phyloP scores from a whole-genome alignment of 208 protist genomes.

The Trypanosoma boissoni region DNA sequence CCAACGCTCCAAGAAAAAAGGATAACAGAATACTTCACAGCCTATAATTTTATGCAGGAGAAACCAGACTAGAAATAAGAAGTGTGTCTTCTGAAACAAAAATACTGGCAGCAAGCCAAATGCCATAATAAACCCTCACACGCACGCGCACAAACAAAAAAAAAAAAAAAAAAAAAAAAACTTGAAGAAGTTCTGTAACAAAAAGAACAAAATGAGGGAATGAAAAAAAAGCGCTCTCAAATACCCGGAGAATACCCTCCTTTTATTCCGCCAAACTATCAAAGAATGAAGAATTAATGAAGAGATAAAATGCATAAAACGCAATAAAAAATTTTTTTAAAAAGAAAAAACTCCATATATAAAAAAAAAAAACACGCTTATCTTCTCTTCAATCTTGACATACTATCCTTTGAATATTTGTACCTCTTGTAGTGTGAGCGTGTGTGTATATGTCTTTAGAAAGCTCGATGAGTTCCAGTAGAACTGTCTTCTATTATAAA shows the following conservation, averaged over 20 bases:
- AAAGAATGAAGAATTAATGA: background rate
- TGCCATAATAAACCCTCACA: too few species aligned
- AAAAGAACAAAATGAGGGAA: background rate
- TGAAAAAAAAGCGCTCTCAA: background rate
- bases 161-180: background rate
- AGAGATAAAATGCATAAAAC: background rate
- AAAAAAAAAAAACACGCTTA: constrained; percentile 1
- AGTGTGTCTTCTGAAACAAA: background rate
- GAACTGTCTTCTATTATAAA: too few species aligned
- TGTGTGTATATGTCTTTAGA: too few species aligned
- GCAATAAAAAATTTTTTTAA: constrained; percentile 4
- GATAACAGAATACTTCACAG: background rate
- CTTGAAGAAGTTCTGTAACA: background rate
- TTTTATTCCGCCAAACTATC: too few species aligned
- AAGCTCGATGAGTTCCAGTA: too few species aligned
- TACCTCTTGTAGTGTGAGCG: too few species aligned
- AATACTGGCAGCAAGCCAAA: too few species aligned
- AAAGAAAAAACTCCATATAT: background rate
- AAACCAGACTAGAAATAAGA: background rate
- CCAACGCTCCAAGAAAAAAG: background rate
- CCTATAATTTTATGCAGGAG: background rate
- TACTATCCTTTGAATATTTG: background rate
- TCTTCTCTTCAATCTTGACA: background rate
- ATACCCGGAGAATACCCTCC: background rate
- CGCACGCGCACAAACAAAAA: background rate